Evolutionary conservation across 2,329 filamentous ascomycete species (phyloP).

Genomic region (Fusarium bactridioides): DNA sequence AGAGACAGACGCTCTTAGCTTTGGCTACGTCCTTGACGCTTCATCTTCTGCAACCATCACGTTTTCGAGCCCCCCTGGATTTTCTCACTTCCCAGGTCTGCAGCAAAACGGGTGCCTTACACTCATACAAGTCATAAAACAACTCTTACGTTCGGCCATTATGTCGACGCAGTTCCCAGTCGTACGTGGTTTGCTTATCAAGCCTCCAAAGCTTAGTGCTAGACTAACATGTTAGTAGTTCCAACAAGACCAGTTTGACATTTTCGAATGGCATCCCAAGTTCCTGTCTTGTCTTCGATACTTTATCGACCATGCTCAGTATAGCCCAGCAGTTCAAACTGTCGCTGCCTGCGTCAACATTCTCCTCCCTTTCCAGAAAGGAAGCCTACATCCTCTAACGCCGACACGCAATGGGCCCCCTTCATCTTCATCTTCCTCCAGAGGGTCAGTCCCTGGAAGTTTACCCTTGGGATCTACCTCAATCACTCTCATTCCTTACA

Average conservation of each 20-base stretch:
- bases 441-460: slow-evolving; percentile 39
- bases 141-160: not conserved
- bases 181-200: slow-evolving; percentile 25
- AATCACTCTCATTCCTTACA: slow-evolving; percentile 84
- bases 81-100: not conserved
- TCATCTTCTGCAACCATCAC: not conserved
- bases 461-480: slow-evolving; percentile 35
- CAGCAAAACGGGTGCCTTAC: not conserved
- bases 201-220: not conserved
- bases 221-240: slow-evolving; percentile 48
- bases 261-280: slow-evolving; percentile 91
- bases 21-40: not conserved
- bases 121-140: not conserved
- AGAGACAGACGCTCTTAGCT: not conserved
- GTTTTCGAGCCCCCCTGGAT: not conserved
- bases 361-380: slow-evolving; percentile 82
- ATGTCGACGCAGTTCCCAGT: slow-evolving; percentile 41
- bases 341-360: slow-evolving; percentile 94
- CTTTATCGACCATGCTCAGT: slow-evolving; percentile 91
- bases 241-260: slow-evolving; percentile 68
- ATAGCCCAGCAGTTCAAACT: slow-evolving; percentile 82
- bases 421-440: slow-evolving; percentile 40
- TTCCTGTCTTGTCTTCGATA: slow-evolving; percentile 91
- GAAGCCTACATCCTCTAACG: slow-evolving; percentile 47
- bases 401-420: slow-evolving; percentile 44